A percentile compares a stretch with the other conserved stretches of the same genome.
Conservation (phyloP, 2,329 filamentous ascomycete genomes). For the Diaporthe ampelina region DNA sequence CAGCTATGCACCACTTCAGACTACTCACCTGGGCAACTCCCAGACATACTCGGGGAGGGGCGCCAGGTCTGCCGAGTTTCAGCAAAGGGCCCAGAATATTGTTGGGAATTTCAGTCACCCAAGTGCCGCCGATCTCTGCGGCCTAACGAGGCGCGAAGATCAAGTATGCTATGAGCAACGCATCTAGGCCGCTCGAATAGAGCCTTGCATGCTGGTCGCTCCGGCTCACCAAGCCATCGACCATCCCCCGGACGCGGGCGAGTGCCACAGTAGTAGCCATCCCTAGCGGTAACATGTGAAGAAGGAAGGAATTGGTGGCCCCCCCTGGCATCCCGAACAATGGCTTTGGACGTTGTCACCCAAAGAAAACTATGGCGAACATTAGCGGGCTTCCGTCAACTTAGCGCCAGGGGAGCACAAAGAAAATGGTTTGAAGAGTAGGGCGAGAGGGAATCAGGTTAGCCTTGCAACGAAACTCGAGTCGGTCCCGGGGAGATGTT, state of each 20-base stretch:
- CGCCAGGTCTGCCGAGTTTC: background rate
- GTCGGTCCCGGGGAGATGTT: background rate
- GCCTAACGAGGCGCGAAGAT: slow-evolving; percentile 10
- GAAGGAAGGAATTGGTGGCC: background rate
- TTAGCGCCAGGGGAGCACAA: slow-evolving; percentile 29
- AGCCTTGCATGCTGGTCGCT: background rate
- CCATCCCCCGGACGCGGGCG: slow-evolving; percentile 6
- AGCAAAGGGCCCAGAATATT: background rate
- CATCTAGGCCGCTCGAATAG: background rate
- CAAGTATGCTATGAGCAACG: background rate
- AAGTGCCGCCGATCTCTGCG: slow-evolving; percentile 23
- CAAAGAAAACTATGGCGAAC: slow-evolving; percentile 24
- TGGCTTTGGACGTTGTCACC: slow-evolving; percentile 27
- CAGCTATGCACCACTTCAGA: background rate
- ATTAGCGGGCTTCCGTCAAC: slow-evolving; percentile 25
- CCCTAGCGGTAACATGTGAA: slow-evolving; percentile 12
- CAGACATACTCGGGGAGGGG: background rate
- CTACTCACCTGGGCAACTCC: background rate
- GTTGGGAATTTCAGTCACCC: slow-evolving; percentile 11
- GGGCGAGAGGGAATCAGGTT: slow-evolving; percentile 15
- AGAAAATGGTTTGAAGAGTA: background rate
- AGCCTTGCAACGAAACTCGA: slow-evolving; percentile 14
- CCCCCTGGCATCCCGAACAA: slow-evolving; percentile 12
- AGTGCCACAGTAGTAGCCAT: slow-evolving; percentile 4
- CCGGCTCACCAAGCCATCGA: slow-evolving; percentile 19